Evolutionary conservation across 2,329 filamentous ascomycete species (phyloP), one percentile per base, ranked within the genome.

Genomic region (Xylaria polymorpha): DNA sequence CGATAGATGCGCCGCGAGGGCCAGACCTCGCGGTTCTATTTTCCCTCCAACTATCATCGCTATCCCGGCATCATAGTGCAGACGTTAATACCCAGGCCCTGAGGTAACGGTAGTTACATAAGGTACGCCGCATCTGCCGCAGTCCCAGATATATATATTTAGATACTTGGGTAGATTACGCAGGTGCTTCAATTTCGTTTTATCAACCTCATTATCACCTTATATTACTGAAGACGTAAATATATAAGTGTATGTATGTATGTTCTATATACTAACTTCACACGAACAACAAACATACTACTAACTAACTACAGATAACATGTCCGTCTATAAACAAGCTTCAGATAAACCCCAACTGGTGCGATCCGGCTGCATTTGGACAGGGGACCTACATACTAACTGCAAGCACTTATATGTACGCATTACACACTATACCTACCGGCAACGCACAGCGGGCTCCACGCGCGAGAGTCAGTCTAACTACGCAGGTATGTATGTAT

Each of bases 1-100:
- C 60, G 61, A 64, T 64, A 60, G n/a, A 60, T 55, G 55, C 12
- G 39, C 41, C 41, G 18, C 15, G 14, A 63, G 61, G 66, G 55
- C 66, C 25, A 61, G 66, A 60, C 32, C 60, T 48, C n/a, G 25
- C 43, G 41, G 56, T 61, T 39, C 61, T 56, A 64, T 50, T 61
- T 64, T 29, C 37, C 39, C 35, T 10, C 15, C 32, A 59, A 39
- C 18, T 64, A 22, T 39, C 22, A 35, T 39, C 22, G 25, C 10
- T n/a, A 39, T 46, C 29, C 39, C 5, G 41, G 39, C 20, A n/a
- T 43, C 25, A 15, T 59, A 50, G 22, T 50, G 14, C 50, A 55
- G 3, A 37, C 9, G 10, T 55, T 35, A 20, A 55, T 18, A 44
- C 14, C 8, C 20, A n/a, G 25, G 8, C 15, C 4, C 4, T 46